These are phyloP conservation scores for Monilinia fructicola DNA, from an alignment of 2,329 filamentous ascomycete genomes.

Conservation along the genomic window DNA sequence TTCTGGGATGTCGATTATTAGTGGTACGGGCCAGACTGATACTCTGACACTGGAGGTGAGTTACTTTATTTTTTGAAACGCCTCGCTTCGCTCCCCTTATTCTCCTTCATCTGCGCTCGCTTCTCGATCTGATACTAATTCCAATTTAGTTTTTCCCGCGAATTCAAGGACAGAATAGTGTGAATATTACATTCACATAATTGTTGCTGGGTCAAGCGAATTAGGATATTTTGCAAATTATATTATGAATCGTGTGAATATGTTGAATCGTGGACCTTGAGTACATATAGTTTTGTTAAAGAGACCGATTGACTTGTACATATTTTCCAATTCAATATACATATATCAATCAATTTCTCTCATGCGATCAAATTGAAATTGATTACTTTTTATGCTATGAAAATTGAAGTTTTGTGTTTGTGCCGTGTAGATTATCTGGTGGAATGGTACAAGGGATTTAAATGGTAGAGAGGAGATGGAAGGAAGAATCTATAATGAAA, in stretches of 20 bases:
- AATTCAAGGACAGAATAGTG: constrained; percentile 16
- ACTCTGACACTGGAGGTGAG: constrained; percentile 7
- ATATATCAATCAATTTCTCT: neutral
- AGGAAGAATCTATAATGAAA: too few relatives aligned
- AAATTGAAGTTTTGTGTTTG: too few relatives aligned
- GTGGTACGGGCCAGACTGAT: neutral
- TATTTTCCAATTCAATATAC: constrained; percentile 4
- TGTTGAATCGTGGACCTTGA: neutral
- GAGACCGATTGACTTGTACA: neutral
- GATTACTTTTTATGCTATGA: too few relatives aligned
- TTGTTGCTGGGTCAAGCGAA: neutral
- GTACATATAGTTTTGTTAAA: neutral
- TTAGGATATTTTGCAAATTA: neutral
- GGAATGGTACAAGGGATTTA: too few relatives aligned
- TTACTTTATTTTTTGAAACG: neutral
- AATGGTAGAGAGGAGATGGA: too few relatives aligned
- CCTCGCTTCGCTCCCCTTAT: neutral
- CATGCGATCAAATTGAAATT: neutral
- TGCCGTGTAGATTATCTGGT: too few relatives aligned
- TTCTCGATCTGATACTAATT: neutral
- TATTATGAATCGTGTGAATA: neutral
- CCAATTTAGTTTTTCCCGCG: constrained; percentile 8
- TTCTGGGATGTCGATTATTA: constrained; percentile 45
- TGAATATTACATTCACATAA: constrained; percentile 14
- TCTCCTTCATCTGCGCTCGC: neutral